Percentiles rank a stretch among this genome's conserved stretches.
These are phyloP conservation scores for Elaeagnus macrophylla DNA, from an alignment of 306 rosid genomes.

Conservation along the genomic window DNA sequence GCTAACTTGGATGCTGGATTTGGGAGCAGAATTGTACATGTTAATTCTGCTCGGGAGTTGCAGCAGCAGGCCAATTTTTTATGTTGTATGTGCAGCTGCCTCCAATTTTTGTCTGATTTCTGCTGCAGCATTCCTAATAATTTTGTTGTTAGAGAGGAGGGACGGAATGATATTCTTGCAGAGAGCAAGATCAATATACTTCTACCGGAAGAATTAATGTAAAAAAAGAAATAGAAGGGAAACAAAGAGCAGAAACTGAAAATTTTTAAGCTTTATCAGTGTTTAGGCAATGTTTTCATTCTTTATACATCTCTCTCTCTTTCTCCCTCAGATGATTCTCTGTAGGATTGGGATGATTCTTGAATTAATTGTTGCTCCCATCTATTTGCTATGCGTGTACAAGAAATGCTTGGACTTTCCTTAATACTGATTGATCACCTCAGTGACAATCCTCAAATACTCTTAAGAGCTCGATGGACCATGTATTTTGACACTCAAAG, in stretches of 20 bases:
- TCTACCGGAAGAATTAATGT: slow-evolving; percentile 55
- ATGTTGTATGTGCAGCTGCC: slow-evolving; percentile 25
- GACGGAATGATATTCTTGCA: slow-evolving; percentile 27
- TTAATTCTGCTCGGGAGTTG: slow-evolving; percentile 34
- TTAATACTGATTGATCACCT: too few relatives aligned
- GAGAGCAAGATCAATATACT: slow-evolving; percentile 46
- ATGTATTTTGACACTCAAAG: too few relatives aligned
- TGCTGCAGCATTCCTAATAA: slow-evolving; percentile 41
- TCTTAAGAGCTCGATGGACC: too few relatives aligned
- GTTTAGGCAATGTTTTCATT: background rate
- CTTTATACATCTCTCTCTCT: background rate
- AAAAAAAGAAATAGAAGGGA: slow-evolving; percentile 27
- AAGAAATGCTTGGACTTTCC: background rate
- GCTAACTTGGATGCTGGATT: slow-evolving; percentile 69
- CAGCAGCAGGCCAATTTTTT: slow-evolving; percentile 29
- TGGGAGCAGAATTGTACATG: slow-evolving; percentile 49
- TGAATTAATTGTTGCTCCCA: background rate
- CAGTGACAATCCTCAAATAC: too few relatives aligned
- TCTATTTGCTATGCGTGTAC: background rate
- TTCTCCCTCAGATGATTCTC: background rate
- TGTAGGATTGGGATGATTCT: background rate
- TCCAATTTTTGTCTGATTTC: slow-evolving; percentile 61
- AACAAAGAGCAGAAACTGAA: slow-evolving; percentile 15
- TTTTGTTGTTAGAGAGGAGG: slow-evolving; percentile 39
- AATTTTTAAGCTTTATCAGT: slow-evolving; percentile 36